Conservation (phyloP, 495 filamentous ascomycete species). For the Extremus antarcticus region DNA sequence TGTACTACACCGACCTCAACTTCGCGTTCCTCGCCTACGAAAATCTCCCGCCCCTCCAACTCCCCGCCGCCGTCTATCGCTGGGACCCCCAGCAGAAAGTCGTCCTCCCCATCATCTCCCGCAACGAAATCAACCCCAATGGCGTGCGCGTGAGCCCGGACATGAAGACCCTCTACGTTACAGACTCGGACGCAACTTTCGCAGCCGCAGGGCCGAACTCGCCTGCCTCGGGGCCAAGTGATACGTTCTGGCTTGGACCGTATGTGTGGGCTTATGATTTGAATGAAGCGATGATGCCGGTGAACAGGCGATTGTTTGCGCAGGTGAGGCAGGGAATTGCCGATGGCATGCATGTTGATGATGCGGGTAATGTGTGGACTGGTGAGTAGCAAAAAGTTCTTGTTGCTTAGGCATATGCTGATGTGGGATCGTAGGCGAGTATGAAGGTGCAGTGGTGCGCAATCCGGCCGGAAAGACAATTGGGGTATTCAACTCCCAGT, state of each 20-base stretch:
- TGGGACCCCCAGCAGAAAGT: conserved; percentile 2
- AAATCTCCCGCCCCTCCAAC: not conserved
- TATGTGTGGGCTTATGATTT: conserved; percentile 8
- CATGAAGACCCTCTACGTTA: conserved; percentile 4
- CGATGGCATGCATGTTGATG: conserved; percentile 9
- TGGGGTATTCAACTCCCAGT: conserved; percentile 7
- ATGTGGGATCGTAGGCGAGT: not conserved
- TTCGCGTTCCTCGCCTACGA: not conserved
- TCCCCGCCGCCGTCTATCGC: conserved; percentile 1
- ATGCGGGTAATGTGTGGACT: conserved; percentile 12
- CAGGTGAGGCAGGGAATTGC: conserved; percentile 2
- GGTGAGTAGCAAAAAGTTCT: no score
- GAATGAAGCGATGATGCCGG: conserved; percentile 3
- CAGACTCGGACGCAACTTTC: not conserved
- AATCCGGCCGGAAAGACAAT: conserved; percentile 8
- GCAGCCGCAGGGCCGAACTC: not conserved
- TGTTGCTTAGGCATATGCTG: not conserved
- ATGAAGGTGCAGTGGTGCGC: conserved; percentile 8
- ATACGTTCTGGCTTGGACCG: conserved; percentile 2
- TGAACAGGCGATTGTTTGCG: conserved; percentile 7
- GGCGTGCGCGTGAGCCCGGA: conserved; percentile 6
- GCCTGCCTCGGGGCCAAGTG: not conserved
- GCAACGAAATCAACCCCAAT: conserved; percentile 3
- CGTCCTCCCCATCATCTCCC: not conserved
- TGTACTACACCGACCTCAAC: conserved; percentile 6